Base-by-base conservation (phyloP, 2,329 filamentous ascomycete species). In the Cordyceps militaris region DNA sequence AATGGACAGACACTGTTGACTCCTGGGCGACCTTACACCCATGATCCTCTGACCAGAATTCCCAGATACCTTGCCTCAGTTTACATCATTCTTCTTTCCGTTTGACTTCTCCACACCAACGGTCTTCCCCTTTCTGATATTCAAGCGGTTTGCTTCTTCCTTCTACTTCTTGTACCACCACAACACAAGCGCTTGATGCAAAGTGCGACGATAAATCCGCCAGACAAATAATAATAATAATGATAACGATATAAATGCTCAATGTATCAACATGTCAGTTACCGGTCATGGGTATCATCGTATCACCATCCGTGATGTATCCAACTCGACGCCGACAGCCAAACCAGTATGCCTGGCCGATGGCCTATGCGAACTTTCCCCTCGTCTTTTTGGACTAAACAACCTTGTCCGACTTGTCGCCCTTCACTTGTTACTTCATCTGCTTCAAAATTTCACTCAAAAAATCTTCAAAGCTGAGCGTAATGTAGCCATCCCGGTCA, bases 401-500 rank as follows among this genome's bases (percentile, higher is more conserved):
- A n/a, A 38, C 34, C 34, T 16, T 2, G 11, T 36, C 11, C 32
- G 8, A 14, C 32, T 4, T 14, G 14, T 13, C 16, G 13, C 10
- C 16, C 16, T 14, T 16, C 24, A 13, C 11, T 14, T 6, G 4
- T 16, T 73, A 83, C 73, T 78, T 82, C 60, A 85, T 71, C 72
- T 85, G 82, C 69, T 81, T 81, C 63, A 85, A 64, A 62, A 85
- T 84, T 73, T 85, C 87, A 38, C 84, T 86, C 68, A 91, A 74
- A 70, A 91, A 91, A 66, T 91, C 87, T 74, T 91, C 88, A 66
- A 92, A 92, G 69, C 86, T 89, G 56, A 92, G 73, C 4, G 87
- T 92, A 65, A 92, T 89, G 71, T 92, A 97, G 1, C 94, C 94
- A 73, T 97, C 94, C 43, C 94, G 84, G 72, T 99, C 94, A 67